Percentiles rank a stretch among this genome's conserved stretches.
Evolutionary conservation across 106 monocot genomes (phyloP).

Genomic region (Dioscorea zingiberensis): DNA sequence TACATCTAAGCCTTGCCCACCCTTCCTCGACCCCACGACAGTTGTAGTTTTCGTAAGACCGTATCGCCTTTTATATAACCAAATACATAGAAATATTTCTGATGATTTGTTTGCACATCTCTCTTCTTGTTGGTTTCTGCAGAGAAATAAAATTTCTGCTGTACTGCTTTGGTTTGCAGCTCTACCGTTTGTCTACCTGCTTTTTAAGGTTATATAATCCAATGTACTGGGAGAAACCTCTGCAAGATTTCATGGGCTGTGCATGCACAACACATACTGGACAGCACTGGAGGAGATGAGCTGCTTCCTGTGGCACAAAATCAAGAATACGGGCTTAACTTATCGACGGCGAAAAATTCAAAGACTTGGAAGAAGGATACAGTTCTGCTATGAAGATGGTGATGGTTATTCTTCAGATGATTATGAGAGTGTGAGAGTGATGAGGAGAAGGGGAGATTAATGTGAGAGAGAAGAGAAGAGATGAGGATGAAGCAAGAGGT

Average conservation of each 20-base stretch:
- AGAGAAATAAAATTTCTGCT: too few species aligned
- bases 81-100: too few species aligned
- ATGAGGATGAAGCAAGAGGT: slow-evolving; percentile 37
- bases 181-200: slow-evolving; percentile 62
- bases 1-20: too few species aligned
- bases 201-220: slow-evolving; percentile 68
- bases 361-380: slow-evolving; percentile 61
- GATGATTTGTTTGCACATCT: too few species aligned
- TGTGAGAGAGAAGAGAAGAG: slow-evolving; percentile 45
- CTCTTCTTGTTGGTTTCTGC: too few species aligned
- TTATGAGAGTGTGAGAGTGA: slow-evolving; percentile 1
- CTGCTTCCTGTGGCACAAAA: slow-evolving; percentile 75
- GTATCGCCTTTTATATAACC: too few species aligned
- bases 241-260: slow-evolving; percentile 73
- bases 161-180: slow-evolving; percentile 18
- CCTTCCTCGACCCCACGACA: too few species aligned
- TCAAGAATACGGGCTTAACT: slow-evolving; percentile 55
- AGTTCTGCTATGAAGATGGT: slow-evolving; percentile 16
- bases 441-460: slow-evolving; percentile 27
- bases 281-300: slow-evolving; percentile 45
- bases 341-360: slow-evolving; percentile 30
- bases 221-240: slow-evolving; percentile 56
- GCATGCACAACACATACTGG: slow-evolving; percentile 59
- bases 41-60: too few species aligned
- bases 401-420: slow-evolving; percentile 13